These are phyloP conservation scores for Pichia insulana DNA, from an alignment of 805 yeast genomes.

Conservation along the genomic window DNA sequence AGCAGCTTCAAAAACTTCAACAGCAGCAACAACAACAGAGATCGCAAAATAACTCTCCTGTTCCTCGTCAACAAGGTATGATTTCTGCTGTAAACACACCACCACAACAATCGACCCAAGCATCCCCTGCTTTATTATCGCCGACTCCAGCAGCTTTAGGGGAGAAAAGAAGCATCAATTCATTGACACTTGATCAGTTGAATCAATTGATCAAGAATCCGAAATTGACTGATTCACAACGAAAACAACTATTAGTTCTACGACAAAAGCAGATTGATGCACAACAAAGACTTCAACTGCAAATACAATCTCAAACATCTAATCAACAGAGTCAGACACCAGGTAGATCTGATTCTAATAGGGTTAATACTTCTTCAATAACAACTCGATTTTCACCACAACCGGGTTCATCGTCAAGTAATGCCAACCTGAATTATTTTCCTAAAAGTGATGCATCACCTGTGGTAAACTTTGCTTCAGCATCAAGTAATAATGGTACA, in stretches of 20 bases:
- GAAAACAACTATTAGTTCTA: not conserved
- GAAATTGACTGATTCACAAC: slow-evolving; percentile 7
- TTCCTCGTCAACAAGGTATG: too few relatives aligned
- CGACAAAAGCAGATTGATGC: not conserved
- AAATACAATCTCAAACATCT: not conserved
- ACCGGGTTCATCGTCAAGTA: slow-evolving; percentile 12
- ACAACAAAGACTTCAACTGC: not conserved
- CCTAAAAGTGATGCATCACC: not conserved
- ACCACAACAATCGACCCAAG: not conserved
- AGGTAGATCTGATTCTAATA: slow-evolving; percentile 13
- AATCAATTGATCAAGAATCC: slow-evolving; percentile 26
- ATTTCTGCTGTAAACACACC: too few relatives aligned
- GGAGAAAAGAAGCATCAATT: slow-evolving; percentile 6
- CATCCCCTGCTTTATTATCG: not conserved
- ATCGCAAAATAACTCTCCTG: slow-evolving; percentile 10
- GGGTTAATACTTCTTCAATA: slow-evolving; percentile 14
- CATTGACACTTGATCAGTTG: slow-evolving; percentile 21
- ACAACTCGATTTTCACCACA: slow-evolving; percentile 26
- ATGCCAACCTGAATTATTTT: not conserved
- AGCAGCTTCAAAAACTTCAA: slow-evolving; percentile 12
- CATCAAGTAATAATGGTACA: not conserved
- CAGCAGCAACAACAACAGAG: slow-evolving; percentile 13
- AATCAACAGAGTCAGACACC: slow-evolving; percentile 22
- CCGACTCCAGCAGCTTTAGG: slow-evolving; percentile 1
- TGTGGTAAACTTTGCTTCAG: not conserved